Evolutionary conservation across 306 rosid species (phyloP), one percentile per base, ranked within the genome.

Genomic region (Inga laurina): DNA sequence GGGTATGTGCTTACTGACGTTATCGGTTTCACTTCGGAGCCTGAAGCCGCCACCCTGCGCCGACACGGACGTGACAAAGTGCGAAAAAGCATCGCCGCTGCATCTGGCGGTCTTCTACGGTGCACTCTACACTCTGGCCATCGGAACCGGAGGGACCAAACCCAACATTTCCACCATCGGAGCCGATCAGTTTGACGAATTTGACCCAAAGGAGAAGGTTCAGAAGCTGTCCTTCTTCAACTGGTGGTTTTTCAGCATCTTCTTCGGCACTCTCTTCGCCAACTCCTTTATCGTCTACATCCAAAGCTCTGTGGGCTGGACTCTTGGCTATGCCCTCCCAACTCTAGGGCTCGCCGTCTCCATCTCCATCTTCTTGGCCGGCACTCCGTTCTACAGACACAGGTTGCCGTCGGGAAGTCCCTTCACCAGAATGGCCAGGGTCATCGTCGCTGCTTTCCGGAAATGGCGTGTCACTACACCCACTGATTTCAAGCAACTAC

Each of bases 91-190:
- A n/a, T 84, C 90, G 9, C 80, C 87, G 27, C 64, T 89, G 13
- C 88, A 89, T 16, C 54, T 89, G 30, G 91, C 87, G 0, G 85
- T 84, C 46, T 86, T 86, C 79, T 86, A 81, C 68, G 89, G 86
- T 19, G 87, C 97, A 41, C 81, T 93, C 3, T 95, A 93, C 84
- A 86, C 84, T 44, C 87, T 95, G n/a, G 95, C 97, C 35, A 9
- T 90, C 12, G 98, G 97, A 81, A 93, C 97, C 1, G 97, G 97
- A 4, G 98, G 97, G n/a, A 95, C 98, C 62, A 95, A 95, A 80
- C 94, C 98, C 52, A 95, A 95, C 90, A 93, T 95, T 66, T 95
- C 97, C 30, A 95, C 98, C 69, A 95, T 95, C 88, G 98, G 98
- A 11, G 98, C 98, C 1, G 97, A 95, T 67, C 98, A 95, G 11